Base-by-base conservation (phyloP, 1,284 basidiomycete genomes). In the Puccinia brachypodii region DNA sequence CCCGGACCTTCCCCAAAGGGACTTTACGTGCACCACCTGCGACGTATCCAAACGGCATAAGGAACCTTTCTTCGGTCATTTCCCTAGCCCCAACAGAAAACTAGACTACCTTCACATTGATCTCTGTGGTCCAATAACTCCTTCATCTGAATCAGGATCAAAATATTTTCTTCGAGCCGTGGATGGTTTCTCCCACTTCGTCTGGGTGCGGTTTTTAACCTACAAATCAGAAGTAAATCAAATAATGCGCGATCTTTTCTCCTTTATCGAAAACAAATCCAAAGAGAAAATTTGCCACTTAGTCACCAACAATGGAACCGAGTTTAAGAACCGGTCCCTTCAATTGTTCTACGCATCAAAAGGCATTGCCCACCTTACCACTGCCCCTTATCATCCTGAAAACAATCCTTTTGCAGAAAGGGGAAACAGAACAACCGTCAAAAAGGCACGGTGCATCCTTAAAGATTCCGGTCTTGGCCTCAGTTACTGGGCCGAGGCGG, bases 381-480 rank as follows among this genome's bases (percentile, higher is more conserved):
- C 47, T 7, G 25, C 56, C 42, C 73, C 73, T 7, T 76, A 76
- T 42, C 60, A 53, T n/a, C 56, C 73, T 38, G 28, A 76, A 38
- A 40, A 73, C 9, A 73, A 73, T 33, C 33, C 22, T 33, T 11
- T 53, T 6, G 36, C 73, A 31, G 76, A 77, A 44, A 28, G 40
- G 16, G 75, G 58, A 1, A 77, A 77, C 42, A 8, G 62, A 33
- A 77, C 58, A 4, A 77, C 62, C 25, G 28, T 60, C 3, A 60
- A 77, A 31, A 77, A 66, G 36, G 62, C 75, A 3, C 7, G 42
- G 8, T 3, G 14, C 13, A 9, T 66, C 3, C 62, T 77, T 2
- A 56, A 47, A 16, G 60, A 77, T 13, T 62, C 42, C 3, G 25
- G 50, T 47, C 44, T 77, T 1, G 60, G 14, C 2, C 38, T 28